phyloP scores from a whole-genome alignment of 2,329 filamentous ascomycete species.

The Neonectria punicea region DNA sequence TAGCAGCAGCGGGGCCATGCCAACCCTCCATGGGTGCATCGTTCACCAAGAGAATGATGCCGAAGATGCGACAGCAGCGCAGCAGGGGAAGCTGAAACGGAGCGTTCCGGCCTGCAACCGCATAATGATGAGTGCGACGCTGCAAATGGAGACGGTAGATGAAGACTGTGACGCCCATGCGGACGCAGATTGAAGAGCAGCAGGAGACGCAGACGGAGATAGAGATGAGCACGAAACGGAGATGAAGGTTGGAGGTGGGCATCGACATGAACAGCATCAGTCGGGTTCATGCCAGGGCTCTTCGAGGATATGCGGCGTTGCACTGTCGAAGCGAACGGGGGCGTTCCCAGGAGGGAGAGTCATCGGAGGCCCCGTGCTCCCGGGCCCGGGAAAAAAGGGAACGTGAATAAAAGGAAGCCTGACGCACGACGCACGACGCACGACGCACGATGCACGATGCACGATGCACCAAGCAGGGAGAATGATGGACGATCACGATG shows the following conservation, averaged over 20 bases:
- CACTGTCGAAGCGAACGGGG: constrained; percentile 5
- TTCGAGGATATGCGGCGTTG: constrained; percentile 8
- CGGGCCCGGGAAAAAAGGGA: background rate
- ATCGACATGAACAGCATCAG: constrained; percentile 17
- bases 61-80: constrained; percentile 1
- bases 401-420: too few species aligned
- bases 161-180: background rate
- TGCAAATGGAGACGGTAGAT: constrained; percentile 2
- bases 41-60: background rate
- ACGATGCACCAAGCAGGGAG: background rate
- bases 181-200: background rate
- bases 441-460: background rate
- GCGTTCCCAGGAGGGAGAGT: constrained; percentile 3
- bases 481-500: background rate
- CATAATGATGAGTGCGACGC: constrained; percentile 11
- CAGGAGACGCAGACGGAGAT: constrained; percentile 1
- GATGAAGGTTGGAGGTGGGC: background rate
- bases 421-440: background rate
- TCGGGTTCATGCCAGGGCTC: constrained; percentile 15
- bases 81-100: background rate
- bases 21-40: background rate
- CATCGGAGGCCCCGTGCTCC: constrained; percentile 13
- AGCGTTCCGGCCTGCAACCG: constrained; percentile 5
- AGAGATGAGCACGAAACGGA: constrained; percentile 1
- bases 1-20: background rate